These are phyloP conservation scores for Alloteropsis semialata DNA, from an alignment of 176 grass and related monocot species.

Conservation along the genomic window DNA sequence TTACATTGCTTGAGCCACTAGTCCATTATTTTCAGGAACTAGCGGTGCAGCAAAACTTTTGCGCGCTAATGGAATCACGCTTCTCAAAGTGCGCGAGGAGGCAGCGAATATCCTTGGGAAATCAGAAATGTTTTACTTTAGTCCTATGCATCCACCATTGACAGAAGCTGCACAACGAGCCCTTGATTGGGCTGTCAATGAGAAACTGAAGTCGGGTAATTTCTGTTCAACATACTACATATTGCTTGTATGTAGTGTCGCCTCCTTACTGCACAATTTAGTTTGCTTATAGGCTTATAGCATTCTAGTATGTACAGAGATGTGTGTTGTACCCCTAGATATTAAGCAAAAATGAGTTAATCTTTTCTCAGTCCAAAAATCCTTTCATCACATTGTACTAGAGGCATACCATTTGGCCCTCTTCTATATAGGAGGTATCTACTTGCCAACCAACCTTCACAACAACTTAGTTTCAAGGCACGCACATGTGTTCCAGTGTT, in stretches of 20 bases:
- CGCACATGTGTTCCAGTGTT: background rate
- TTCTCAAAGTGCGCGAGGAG: conserved; percentile 72
- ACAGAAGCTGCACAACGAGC: conserved; percentile 68
- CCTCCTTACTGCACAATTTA: background rate
- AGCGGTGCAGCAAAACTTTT: conserved; percentile 77
- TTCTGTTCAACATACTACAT: conserved; percentile 3
- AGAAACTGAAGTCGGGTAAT: conserved; percentile 83
- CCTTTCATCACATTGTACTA: background rate
- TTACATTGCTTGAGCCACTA: conserved; percentile 16
- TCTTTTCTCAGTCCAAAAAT: background rate
- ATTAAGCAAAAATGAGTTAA: background rate
- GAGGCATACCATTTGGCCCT: background rate
- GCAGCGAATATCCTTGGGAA: conserved; percentile 69
- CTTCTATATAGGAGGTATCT: background rate
- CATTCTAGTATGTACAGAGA: background rate
- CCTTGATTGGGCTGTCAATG: conserved; percentile 76
- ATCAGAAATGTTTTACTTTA: conserved; percentile 69
- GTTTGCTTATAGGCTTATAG: conserved; percentile 14
- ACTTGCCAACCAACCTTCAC: background rate
- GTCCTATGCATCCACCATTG: conserved; percentile 66
- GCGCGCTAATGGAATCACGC: conserved; percentile 75
- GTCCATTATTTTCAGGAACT: conserved; percentile 59
- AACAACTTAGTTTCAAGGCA: background rate
- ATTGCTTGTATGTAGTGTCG: background rate
- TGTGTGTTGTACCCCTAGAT: background rate